These are phyloP conservation scores for Fraxinus excelsior DNA, from an alignment of 257 asterid species.

Conservation along the genomic window DNA sequence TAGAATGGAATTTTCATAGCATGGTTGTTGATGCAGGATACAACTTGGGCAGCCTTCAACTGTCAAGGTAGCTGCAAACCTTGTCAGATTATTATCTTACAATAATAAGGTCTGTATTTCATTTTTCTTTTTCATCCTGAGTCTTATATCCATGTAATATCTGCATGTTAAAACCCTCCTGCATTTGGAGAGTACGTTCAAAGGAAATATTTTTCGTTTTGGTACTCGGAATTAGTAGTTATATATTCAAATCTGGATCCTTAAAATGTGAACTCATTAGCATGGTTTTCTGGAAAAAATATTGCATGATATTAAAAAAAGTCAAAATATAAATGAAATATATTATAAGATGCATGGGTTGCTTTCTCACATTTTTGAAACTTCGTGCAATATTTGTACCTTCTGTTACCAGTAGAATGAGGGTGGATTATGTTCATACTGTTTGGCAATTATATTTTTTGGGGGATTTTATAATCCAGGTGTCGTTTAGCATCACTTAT, in stretches of 20 bases:
- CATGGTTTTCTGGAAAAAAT: not conserved
- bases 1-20: not conserved
- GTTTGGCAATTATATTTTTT: not conserved
- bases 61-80: conserved; percentile 82
- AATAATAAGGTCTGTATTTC: conserved; percentile 61
- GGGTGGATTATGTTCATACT: not conserved
- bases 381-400: not conserved
- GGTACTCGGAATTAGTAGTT: not conserved
- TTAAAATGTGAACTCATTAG: not conserved
- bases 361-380: not conserved
- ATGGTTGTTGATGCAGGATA: conserved; percentile 50
- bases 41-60: conserved; percentile 89
- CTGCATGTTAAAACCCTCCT: not conserved
- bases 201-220: not conserved
- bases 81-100: conserved; percentile 61
- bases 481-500: not conserved
- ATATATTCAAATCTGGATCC: not conserved
- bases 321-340: not conserved
- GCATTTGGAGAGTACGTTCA: not conserved
- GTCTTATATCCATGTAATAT: conserved; percentile 1
- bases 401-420: not conserved
- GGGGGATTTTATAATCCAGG: not conserved
- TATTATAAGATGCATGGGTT: not conserved
- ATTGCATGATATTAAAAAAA: not conserved
- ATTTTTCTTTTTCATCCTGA: not conserved